Evolutionary conservation across 202 grass and related monocot species (phyloP).

Genomic region (Bolboschoenoplectus hybrid): DNA sequence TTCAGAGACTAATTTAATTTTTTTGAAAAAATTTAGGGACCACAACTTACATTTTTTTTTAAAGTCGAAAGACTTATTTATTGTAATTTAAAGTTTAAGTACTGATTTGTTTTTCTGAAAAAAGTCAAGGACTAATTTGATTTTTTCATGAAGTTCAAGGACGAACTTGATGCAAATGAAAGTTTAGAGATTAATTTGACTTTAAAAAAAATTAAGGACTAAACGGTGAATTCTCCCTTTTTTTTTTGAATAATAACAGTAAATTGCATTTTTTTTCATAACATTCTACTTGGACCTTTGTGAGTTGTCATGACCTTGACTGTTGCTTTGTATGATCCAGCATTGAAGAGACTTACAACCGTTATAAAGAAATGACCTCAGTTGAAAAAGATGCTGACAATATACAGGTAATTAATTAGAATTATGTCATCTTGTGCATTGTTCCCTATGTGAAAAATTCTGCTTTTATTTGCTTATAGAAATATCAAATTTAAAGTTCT

Average conservation of each 20-base stretch:
- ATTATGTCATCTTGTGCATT: constrained; percentile 18
- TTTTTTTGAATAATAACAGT: neutral
- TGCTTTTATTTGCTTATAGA: neutral
- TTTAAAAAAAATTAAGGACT: no score
- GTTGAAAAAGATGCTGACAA: constrained; percentile 24
- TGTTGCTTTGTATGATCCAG: constrained; percentile 26
- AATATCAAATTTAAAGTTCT: neutral
- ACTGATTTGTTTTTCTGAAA: no score
- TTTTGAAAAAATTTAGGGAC: no score
- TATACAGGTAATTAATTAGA: constrained; percentile 15
- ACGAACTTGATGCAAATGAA: no score
- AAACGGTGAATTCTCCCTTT: no score
- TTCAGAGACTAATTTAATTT: no score
- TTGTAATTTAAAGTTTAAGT: no score
- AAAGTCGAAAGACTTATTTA: no score
- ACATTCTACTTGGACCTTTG: neutral
- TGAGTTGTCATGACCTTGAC: neutral
- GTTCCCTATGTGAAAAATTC: neutral
- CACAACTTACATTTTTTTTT: no score
- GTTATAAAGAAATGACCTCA: constrained; percentile 21
- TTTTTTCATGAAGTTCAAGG: no score
- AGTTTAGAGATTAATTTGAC: no score
- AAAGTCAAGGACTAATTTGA: no score
- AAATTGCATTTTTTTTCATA: neutral
- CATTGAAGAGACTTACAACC: constrained; percentile 22